Conservation (phyloP, 768 basidiomycete species). For the Lentinula sp. region DNA sequence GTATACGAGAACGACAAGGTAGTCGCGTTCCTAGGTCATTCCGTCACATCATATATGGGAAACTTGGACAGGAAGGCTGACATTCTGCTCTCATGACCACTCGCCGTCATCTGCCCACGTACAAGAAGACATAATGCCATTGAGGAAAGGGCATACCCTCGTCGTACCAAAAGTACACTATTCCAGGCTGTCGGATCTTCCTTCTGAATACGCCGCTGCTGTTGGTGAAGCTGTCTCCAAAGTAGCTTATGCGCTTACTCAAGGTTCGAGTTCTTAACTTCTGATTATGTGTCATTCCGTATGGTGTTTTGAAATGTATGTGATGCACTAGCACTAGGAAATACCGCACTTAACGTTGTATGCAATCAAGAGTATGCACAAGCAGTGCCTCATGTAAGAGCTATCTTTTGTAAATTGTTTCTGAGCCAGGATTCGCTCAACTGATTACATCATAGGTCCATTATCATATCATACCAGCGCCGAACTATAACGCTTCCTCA, state of each 20-base stretch:
- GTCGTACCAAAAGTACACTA: constrained; percentile 66
- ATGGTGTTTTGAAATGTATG: neutral
- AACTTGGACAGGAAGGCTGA: neutral
- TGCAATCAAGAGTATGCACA: constrained; percentile 83
- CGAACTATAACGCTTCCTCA: constrained; percentile 28
- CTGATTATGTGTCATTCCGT: neutral
- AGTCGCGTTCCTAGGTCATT: constrained; percentile 56
- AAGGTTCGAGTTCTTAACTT: constrained; percentile 44
- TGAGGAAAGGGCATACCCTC: constrained; percentile 62
- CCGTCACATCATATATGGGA: constrained; percentile 5
- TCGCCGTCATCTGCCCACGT: neutral
- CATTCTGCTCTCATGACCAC: neutral
- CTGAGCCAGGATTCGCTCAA: neutral
- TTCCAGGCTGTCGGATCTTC: constrained; percentile 59
- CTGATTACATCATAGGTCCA: constrained; percentile 46
- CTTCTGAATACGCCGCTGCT: constrained; percentile 51
- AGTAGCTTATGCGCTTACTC: constrained; percentile 56
- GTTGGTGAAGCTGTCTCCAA: constrained; percentile 53
- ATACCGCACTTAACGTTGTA: constrained; percentile 68
- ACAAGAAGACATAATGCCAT: constrained; percentile 55
- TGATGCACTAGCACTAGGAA: constrained; percentile 40
- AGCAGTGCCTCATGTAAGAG: constrained; percentile 65
- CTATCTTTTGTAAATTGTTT: neutral
- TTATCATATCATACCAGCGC: constrained; percentile 74
- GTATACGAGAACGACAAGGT: constrained; percentile 61